phyloP scores from a whole-genome alignment of 108 stramenopile species.

The Nitzschia sp. region DNA sequence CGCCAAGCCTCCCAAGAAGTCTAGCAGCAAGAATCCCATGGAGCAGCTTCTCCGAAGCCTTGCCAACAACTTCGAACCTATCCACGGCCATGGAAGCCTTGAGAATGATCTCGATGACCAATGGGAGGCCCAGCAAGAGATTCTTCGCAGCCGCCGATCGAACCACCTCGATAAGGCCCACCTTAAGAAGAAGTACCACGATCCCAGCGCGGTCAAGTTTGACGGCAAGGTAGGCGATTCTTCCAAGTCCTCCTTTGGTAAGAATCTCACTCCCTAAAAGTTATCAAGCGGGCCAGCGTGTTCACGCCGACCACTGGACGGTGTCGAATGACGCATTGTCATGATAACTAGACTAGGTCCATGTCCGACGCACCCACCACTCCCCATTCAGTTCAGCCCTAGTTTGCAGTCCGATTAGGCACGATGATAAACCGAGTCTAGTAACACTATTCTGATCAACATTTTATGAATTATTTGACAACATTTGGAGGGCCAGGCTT shows the following conservation, averaged over 20 bases:
- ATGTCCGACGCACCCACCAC: too few species aligned
- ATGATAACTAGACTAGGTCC: too few species aligned
- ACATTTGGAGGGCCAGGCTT: too few species aligned
- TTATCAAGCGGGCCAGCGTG: neutral
- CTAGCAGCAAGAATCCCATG: constrained; percentile 22
- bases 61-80: constrained; percentile 24
- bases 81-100: constrained; percentile 27
- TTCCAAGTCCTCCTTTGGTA: neutral
- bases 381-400: too few species aligned
- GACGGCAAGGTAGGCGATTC: constrained; percentile 14
- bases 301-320: neutral
- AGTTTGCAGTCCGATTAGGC: too few species aligned
- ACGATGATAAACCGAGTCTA: too few species aligned
- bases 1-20: too few species aligned
- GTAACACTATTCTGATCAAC: too few species aligned
- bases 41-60: constrained; percentile 14
- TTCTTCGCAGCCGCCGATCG: constrained; percentile 56
- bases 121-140: constrained; percentile 82
- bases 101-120: constrained; percentile 62
- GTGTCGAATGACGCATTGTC: too few species aligned
- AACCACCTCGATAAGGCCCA: constrained; percentile 26
- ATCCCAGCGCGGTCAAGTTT: constrained; percentile 16
- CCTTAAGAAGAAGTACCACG: constrained; percentile 26
- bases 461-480: too few species aligned
- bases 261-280: constrained; percentile 6